phyloP scores from a whole-genome alignment of 805 yeast species.

The Limtongia smithiae region DNA sequence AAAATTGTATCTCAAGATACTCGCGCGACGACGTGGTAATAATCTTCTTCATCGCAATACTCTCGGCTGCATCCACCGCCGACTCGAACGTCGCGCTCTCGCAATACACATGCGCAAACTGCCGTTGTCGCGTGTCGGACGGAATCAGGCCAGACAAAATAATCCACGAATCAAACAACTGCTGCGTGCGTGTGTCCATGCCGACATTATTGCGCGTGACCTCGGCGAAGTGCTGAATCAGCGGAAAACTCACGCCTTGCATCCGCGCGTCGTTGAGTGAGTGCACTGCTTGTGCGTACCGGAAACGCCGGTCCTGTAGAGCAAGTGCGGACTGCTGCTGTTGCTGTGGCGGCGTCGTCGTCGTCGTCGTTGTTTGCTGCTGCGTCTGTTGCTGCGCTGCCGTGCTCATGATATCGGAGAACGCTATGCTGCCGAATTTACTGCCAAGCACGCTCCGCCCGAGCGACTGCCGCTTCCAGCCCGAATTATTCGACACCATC shows the following conservation, averaged over 20 bases:
- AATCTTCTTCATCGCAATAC: constrained; percentile 39
- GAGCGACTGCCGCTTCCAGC: constrained; percentile 38
- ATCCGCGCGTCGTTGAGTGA: constrained; percentile 63
- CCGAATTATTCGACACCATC: constrained; percentile 8
- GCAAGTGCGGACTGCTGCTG: constrained; percentile 15
- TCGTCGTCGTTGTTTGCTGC: constrained; percentile 6
- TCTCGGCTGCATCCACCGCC: constrained; percentile 35
- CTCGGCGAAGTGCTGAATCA: constrained; percentile 58
- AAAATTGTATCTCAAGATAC: constrained; percentile 74
- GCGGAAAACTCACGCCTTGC: constrained; percentile 42
- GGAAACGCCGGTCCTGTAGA: constrained; percentile 36
- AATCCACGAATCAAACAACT: constrained; percentile 70
- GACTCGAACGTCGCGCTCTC: constrained; percentile 30
- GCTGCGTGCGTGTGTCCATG: constrained; percentile 62
- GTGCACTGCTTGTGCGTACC: constrained; percentile 67
- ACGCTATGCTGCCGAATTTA: constrained; percentile 30
- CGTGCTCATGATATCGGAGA: constrained; percentile 33
- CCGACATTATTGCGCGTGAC: constrained; percentile 46
- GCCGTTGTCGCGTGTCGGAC: constrained; percentile 32
- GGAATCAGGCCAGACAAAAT: constrained; percentile 52
- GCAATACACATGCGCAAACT: constrained; percentile 38
- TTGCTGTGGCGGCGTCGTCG: constrained; percentile 3
- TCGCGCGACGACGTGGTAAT: constrained; percentile 54
- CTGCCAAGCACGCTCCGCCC: constrained; percentile 41
- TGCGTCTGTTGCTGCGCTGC: constrained; percentile 7